Evolutionary conservation across 768 basidiomycete species (phyloP), one percentile per base, ranked within the genome.

Genomic region (Hebeloma cylindrosporum): DNA sequence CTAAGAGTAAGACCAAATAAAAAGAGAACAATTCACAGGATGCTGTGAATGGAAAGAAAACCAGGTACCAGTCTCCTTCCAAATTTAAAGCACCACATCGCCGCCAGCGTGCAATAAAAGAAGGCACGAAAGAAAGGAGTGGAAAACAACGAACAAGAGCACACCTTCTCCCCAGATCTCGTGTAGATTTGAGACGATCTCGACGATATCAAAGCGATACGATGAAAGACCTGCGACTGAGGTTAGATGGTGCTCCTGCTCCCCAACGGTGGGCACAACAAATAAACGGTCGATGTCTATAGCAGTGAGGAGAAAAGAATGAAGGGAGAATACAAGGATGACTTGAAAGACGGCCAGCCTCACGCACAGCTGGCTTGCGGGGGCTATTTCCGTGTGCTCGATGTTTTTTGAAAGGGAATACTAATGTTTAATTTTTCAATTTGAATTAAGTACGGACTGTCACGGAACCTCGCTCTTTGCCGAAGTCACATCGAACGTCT

Each of bases 331-430:
- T 27, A 37, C 21, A 27, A 35, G 43, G 14, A n/a, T n/a, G n/a
- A n/a, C n/a, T 23, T 10, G 31, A 33, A 7, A 35, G 43, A 36
- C 38, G 36, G 35, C 34, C 43, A 45, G 43, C 43, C 43, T 45
- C 43, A 45, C 43, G 43, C 43, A 37, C 43, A 17, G 43, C 43
- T 45, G 43, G 43, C 43, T 27, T 34, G 20, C 43, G n/a, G 13
- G 21, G 43, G 43, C 25, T 37, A 45, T 45, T 45, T 45, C 43
- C n/a, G n/a, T n/a, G n/a, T n/a, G n/a, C n/a, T n/a, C 43, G 43
- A 38, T 25, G 36, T 3, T 23, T 38, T 35, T 8, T 18, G 8
- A 38, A 25, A 25, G 27, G 25, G 17, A 23, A 25, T 21, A 23
- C 35, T 43, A 43, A 25, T 43, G 25, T 28, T 28, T 45, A 45